Evolutionary conservation across 106 monocot species (phyloP), one percentile per base, ranked within the genome.

Genomic region (Dioscorea alata): DNA sequence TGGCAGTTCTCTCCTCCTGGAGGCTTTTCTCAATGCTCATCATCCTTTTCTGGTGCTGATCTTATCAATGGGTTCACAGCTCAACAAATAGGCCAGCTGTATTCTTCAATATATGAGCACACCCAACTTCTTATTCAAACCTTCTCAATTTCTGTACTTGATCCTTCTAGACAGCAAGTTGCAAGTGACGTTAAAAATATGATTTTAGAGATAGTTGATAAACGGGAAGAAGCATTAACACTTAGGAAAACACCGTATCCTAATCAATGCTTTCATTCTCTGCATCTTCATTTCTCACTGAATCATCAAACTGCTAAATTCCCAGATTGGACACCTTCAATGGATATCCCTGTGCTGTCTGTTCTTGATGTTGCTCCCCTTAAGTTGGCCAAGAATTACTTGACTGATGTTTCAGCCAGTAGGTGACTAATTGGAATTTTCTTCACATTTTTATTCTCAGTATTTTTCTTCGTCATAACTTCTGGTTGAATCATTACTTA

Each of bases 121-220:
- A 84, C 89, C 74, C 96, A 97, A 51, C 82, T 97, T 71, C 84
- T 97, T 70, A 76, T 97, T 57, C 96, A 97, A 71, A 52, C 85
- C 4, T 89, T 86, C 53, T 97, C 92, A 60, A 59, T 89, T 53
- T 82, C 69, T 79, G 77, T 85, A 68, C 84, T 89, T 68, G 96
- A 97, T 84, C 84, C 86, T 71, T 74, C 80, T 21, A 73, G 76
- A 63, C 88, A 92, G 54, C 70, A 82, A 31, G 74, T 83, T 70
- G 84, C 92, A 23, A 61, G 57, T 58, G 69, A 74, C 23, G 68
- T 83, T 7, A 79, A 75, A 53, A 82, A 79, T 33, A 66, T 97
- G 92, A 80, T 97, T 22, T 48, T 59, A 49, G 96, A 97, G 61
- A 80, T 97, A 72, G 64, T 68, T 71, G 74, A 65, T 57, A 89